Evolutionary conservation across 331 rosid genomes (phyloP), one percentile per base, ranked within the genome.

Genomic region (Rhamnella rubrinervis): DNA sequence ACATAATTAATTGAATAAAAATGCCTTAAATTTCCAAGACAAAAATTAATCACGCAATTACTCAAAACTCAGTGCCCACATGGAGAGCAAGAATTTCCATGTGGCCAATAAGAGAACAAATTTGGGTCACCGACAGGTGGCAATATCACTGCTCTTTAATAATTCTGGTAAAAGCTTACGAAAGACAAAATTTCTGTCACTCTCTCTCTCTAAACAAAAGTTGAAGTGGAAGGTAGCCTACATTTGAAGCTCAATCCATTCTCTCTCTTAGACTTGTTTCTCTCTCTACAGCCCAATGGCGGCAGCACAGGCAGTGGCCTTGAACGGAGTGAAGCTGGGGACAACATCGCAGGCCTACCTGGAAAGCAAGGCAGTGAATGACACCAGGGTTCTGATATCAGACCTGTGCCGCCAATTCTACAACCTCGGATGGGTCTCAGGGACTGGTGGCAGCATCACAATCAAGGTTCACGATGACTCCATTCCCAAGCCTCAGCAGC

Each of bases 401-500:
- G 96, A 93, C 52, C 96, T 93, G 0, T 88, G 98, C 85, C 97
- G 98, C 72, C 95, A 88, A 51, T 93, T 93, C 84, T 93, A 91
- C 83, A 75, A 51, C 62, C 93, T 89, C 16, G 97, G 97, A 72
- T 93, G 98, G 98, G 97, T 93, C 0, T 85, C 96, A 0, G 98
- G 98, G 18, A 91, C 98, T 0, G 98, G 98, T 65, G 98, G 98
- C 12, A 91, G 97, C 81, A 85, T 93, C 89, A 81, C 90, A 56
- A 78, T 93, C 74, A 93, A 83, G 74, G 98, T 81, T 73, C 92
- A 85, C 20, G 97, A 91, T 65, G 91, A 88, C 38, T 85, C 91
- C 72, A 75, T 89, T 62, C 95, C 95, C 60, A 93, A 79, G 70
- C 65, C 89, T 68, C 75, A 83, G 6, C 98, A 93, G 77, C 93